Conservation (phyloP, 164 flowering plant genomes). For the Annona squamosa region DNA sequence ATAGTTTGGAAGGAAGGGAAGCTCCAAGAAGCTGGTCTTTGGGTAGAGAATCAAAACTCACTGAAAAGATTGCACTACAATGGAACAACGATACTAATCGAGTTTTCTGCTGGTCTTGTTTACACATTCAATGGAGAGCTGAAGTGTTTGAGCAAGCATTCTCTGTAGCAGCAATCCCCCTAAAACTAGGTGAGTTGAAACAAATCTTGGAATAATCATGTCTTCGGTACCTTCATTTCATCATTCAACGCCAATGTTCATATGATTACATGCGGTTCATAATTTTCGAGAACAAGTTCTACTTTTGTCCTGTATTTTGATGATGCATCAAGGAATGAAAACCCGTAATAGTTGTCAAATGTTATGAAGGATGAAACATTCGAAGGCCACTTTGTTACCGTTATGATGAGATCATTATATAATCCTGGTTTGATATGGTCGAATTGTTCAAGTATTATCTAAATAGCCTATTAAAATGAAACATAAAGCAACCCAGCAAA, state of each 20-base stretch:
- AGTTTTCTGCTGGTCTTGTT: constrained; percentile 28
- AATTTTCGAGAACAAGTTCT: neutral
- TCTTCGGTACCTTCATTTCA: neutral
- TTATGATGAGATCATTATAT: no score
- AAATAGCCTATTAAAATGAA: no score
- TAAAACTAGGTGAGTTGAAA: neutral
- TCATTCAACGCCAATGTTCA: neutral
- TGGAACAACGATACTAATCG: constrained; percentile 33
- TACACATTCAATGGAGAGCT: constrained; percentile 48
- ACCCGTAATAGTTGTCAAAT: no score
- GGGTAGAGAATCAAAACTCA: constrained; percentile 36
- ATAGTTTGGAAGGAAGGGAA: constrained; percentile 81
- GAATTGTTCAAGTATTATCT: no score
- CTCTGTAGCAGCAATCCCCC: constrained; percentile 4
- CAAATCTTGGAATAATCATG: neutral
- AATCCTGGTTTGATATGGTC: no score
- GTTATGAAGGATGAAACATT: no score
- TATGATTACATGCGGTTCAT: neutral
- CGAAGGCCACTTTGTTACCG: no score
- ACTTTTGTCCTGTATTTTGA: no score
- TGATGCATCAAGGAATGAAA: no score
- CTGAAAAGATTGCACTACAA: constrained; percentile 41
- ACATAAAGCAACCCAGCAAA: no score
- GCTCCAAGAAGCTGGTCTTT: constrained; percentile 64
- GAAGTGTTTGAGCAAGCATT: constrained; percentile 33